Evolutionary conservation across 2,329 filamentous ascomycete genomes (phyloP).

Genomic region (Xylariaceae sp.): DNA sequence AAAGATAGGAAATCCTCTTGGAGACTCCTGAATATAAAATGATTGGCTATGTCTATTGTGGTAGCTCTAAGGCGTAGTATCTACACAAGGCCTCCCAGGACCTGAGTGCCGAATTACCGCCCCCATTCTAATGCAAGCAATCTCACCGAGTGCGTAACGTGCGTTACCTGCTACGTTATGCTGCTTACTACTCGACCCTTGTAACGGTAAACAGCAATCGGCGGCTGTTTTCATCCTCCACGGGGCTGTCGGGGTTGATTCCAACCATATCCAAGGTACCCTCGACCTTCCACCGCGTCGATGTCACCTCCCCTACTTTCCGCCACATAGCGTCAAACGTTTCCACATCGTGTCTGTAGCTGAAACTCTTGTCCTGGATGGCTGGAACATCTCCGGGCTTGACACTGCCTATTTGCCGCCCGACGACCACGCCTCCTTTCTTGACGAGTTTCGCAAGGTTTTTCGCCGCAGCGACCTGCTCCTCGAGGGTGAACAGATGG

Average conservation of each 20-base stretch:
- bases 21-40: no score
- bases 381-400: constrained; percentile 19
- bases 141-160: no score
- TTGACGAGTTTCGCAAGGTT: constrained; percentile 21
- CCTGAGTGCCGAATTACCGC: no score
- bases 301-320: constrained; percentile 18
- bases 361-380: constrained; percentile 8
- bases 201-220: constrained; percentile 26
- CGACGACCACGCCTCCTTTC: constrained; percentile 22
- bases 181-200: constrained; percentile 15
- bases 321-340: constrained; percentile 22
- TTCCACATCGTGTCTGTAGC: constrained; percentile 20
- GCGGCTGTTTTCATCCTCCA: constrained; percentile 23
- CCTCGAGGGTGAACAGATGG: constrained; percentile 29
- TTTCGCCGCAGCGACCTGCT: constrained; percentile 24
- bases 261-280: constrained; percentile 23
- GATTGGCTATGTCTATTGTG: no score
- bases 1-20: no score
- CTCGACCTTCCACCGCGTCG: constrained; percentile 27
- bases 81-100: no score
- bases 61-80: no score
- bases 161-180: no score
- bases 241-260: constrained; percentile 11
- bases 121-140: no score
- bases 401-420: constrained; percentile 24